Base-by-base conservation (phyloP, 1,139 yeast species). In the Entelexis sorbosivorans region DNA sequence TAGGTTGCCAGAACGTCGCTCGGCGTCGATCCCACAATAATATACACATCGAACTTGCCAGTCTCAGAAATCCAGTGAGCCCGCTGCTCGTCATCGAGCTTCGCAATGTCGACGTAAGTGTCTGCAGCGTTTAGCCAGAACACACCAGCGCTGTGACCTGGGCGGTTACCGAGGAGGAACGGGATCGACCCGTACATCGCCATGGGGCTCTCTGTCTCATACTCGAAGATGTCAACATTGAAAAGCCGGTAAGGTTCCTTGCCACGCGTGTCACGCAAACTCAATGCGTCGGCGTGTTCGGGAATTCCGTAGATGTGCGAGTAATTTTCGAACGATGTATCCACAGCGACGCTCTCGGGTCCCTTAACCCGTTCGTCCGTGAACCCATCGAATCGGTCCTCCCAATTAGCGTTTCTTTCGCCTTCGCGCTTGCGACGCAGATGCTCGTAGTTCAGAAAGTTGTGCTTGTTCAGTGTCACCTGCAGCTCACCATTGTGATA, bases 111-210 rank as follows among this genome's bases (percentile, higher is more conserved):
- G 50, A 91, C 71, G 70, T 81, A 89, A 0, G 97, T 88, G 63
- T 91, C 98, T 1, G 98, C 96, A 50, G 87, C 77, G 63, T 89
- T 91, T 50, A 86, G 71, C 97, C 98, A 91, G 61, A 89, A 88
- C 9, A 91, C 64, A 13, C 95, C 97, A 7, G 80, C 77, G 0
- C 73, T 63, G 22, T 47, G 48, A 0, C 71, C 75, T 0, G 77
- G 73, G 56, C 76, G 80, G 17, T 77, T 77, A 0, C 88, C 94
- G 51, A 86, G 68, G 75, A 91, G 73, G 47, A 88, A 78, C 2
- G 99, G 98, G 61, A 91, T 87, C 0, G 95, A 73, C 1, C 99
- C 99, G 62, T 91, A 91, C 94, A 88, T 87, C 29, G 98, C 88
- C 72, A 83, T 73, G 49, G 81, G 77, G 33, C 95, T 82, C 55